A percentile compares a stretch with the other conserved stretches of the same genome.
These are phyloP conservation scores for Chaetomiaceae sp. DNA, from an alignment of 2,329 filamentous ascomycete genomes.

Conservation along the genomic window DNA sequence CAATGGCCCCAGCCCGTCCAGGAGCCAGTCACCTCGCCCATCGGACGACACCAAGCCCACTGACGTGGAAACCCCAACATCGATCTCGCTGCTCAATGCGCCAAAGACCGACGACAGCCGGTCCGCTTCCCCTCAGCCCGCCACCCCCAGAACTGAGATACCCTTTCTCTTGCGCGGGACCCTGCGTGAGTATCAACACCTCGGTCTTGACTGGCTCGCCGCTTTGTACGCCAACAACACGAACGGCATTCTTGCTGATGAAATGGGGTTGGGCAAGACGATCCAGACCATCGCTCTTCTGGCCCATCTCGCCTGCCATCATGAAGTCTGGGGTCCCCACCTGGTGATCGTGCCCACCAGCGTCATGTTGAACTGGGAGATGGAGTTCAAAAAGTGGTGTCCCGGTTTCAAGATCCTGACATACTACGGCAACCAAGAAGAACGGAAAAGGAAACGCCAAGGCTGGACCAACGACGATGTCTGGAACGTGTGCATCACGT, in stretches of 20 bases:
- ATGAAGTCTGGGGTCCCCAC: conserved; percentile 93
- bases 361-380: conserved; percentile 99
- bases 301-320: conserved; percentile 84
- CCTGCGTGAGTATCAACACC: conserved; percentile 91
- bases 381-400: conserved; percentile 99
- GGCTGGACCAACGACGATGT: conserved; percentile 91
- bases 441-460: conserved; percentile 82
- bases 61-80: conserved; percentile 42
- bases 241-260: conserved; percentile 93
- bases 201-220: conserved; percentile 94
- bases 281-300: conserved; percentile 95
- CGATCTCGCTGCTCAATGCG: conserved; percentile 33
- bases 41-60: conserved; percentile 50
- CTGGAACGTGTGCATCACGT: conserved; percentile 98
- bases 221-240: conserved; percentile 87
- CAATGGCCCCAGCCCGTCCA: conserved; percentile 39
- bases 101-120: conserved; percentile 32
- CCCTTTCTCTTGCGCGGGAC: conserved; percentile 82
- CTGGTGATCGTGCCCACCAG: conserved; percentile 94
- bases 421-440: conserved; percentile 92
- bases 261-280: conserved; percentile 98
- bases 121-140: conserved; percentile 31
- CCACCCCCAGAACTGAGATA: conserved; percentile 60
- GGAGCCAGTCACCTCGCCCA: conserved; percentile 44
- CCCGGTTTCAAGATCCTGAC: conserved; percentile 97